These are phyloP conservation scores for Coniosporium apollinis DNA, from an alignment of 495 filamentous ascomycete species.

Conservation along the genomic window DNA sequence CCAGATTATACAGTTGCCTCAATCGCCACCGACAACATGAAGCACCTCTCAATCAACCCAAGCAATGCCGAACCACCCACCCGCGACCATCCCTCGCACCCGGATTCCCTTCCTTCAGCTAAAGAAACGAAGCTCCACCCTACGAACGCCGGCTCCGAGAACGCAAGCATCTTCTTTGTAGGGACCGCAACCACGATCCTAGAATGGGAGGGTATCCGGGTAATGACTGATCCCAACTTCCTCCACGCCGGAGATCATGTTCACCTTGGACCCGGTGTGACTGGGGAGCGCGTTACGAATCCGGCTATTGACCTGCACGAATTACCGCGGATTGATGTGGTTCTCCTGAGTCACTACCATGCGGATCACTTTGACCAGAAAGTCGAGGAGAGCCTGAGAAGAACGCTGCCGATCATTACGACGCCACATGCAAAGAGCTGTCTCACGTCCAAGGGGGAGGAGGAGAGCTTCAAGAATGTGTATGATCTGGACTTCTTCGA, in stretches of 20 bases:
- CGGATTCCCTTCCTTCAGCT: constrained; percentile 18
- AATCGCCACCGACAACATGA: too few species aligned
- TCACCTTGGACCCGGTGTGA: constrained; percentile 46
- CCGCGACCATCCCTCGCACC: constrained; percentile 3
- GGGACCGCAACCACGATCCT: constrained; percentile 53
- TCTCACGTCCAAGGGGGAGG: constrained; percentile 22
- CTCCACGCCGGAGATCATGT: constrained; percentile 53
- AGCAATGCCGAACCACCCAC: constrained; percentile 5
- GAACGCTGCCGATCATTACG: constrained; percentile 46
- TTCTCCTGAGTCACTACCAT: constrained; percentile 52
- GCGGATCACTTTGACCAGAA: constrained; percentile 47
- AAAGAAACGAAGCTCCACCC: constrained; percentile 31
- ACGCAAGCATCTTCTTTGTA: constrained; percentile 38
- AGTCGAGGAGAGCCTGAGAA: constrained; percentile 39
- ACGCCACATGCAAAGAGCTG: constrained; percentile 44
- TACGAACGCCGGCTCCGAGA: constrained; percentile 19
- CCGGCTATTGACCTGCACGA: constrained; percentile 44
- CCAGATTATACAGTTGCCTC: too few species aligned
- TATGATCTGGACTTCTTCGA: constrained; percentile 39
- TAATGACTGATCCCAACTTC: constrained; percentile 60
- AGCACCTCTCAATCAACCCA: constrained; percentile 9
- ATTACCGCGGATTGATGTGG: constrained; percentile 42
- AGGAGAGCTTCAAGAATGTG: constrained; percentile 37
- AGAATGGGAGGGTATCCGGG: constrained; percentile 42
- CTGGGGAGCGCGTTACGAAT: constrained; percentile 30